Evolutionary conservation across 2,329 filamentous ascomycete species (phyloP), one percentile per base, ranked within the genome.

Genomic region (Alternaria solani): DNA sequence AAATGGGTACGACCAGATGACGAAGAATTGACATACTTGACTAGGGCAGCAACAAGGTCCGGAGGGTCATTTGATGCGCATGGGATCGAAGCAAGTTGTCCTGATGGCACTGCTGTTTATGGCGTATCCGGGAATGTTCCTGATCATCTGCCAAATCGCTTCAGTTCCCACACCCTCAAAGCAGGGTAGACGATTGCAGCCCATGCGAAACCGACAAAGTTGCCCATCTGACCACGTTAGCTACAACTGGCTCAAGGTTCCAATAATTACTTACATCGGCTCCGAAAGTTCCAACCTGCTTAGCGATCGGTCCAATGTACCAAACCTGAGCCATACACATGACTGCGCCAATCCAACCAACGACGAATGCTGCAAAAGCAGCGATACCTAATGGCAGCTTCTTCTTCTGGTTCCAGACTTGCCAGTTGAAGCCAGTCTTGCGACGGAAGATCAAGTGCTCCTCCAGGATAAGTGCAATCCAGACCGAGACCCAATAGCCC

Each of bases 281-380:
- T 18, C 86, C 86, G 72, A 85, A 82, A 20, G 84, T 84, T 0
- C 87, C 86, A 18, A 89, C 83, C 53, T 83, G 74, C 47, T 79
- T 80, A 3, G 87, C 87, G 58, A 90, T 76, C 0, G 88, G 89
- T 1, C 89, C 89, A 61, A 87, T 84, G 74, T 89, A 91, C 85
- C 88, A 91, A 4, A 86, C 85, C 78, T 92, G 88, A 23, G 86
- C 86, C 89, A 91, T 91, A 60, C 84, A 88, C 46, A 91, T 72
- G 28, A 91, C 84, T 0, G 87, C 85, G 8, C 88, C 88, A 4
- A 82, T 83, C 88, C 88, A 91, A 3, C 89, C 88, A 14, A 91
- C 70, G 39, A 88, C 73, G 66, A 91, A 91, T 0, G 88, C 84
- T 2, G 81, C 67, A 7, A 89, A 77, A 0, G 88, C 88, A 0